phyloP scores from a whole-genome alignment of 192 early-diverging fungal species.

The Geosiphon pyriformis region DNA sequence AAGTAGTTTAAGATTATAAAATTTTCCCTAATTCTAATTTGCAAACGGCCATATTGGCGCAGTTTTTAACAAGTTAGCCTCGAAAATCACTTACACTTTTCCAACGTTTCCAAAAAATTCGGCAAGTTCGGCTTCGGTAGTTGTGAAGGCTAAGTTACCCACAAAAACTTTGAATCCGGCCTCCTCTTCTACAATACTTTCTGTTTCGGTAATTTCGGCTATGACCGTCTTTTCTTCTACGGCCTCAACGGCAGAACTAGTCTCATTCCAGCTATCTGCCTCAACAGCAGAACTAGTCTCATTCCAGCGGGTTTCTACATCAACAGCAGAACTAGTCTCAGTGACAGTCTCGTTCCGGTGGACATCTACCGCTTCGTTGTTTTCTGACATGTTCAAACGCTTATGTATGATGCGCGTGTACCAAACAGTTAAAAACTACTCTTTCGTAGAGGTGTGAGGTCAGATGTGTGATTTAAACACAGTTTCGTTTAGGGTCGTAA shows the following conservation, averaged over 20 bases:
- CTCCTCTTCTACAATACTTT: constrained; percentile 29
- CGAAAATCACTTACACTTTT: constrained; percentile 61
- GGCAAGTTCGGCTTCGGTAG: constrained; percentile 72
- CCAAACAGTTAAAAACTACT: neutral
- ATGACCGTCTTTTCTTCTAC: neutral
- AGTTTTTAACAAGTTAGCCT: constrained; percentile 2
- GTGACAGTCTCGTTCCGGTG: neutral
- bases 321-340: too few relatives aligned
- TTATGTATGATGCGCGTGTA: neutral
- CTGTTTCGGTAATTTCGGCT: neutral
- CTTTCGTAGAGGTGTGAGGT: neutral
- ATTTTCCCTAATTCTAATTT: too few relatives aligned
- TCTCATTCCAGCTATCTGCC: neutral
- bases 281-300: neutral
- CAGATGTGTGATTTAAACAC: constrained; percentile 15
- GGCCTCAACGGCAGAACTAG: neutral
- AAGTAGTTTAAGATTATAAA: too few relatives aligned
- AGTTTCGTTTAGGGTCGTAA: constrained; percentile 17
- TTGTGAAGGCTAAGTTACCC: constrained; percentile 89
- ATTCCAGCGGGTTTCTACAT: too few relatives aligned
- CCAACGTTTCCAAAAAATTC: constrained; percentile 68
- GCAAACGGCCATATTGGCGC: too few relatives aligned
- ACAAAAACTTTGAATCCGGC: constrained; percentile 83
- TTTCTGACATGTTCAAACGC: neutral
- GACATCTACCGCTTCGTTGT: neutral